Evolutionary conservation across 345 rosid species (phyloP).

Genomic region (Aquilaria sinensis): DNA sequence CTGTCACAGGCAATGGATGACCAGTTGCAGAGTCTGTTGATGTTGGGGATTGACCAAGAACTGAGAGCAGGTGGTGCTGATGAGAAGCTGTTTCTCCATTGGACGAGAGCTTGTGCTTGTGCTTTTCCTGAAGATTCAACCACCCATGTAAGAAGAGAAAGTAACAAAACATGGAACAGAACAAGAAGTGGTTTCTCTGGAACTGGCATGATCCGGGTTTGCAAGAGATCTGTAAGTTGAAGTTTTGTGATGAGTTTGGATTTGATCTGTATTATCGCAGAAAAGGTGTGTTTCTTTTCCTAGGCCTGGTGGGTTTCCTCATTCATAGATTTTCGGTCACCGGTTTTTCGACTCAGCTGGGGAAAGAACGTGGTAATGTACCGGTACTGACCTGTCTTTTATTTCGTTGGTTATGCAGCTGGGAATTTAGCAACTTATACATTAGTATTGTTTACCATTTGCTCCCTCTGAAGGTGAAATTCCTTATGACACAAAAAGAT

Average conservation of each 20-base stretch:
- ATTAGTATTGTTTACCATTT: no score
- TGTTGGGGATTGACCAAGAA: constrained; percentile 52
- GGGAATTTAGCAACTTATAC: no score
- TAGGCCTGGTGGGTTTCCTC: no score
- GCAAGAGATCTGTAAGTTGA: background rate
- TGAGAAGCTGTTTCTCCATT: constrained; percentile 41
- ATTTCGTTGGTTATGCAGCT: no score
- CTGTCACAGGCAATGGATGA: constrained; percentile 33
- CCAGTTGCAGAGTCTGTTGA: constrained; percentile 62
- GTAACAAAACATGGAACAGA: constrained; percentile 17
- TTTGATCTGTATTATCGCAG: background rate
- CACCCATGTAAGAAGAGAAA: constrained; percentile 25
- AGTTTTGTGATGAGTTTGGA: background rate
- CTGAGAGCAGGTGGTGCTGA: constrained; percentile 24
- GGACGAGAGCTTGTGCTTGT: constrained; percentile 58
- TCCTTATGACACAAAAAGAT: no score
- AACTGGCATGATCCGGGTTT: constrained; percentile 13
- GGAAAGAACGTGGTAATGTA: no score
- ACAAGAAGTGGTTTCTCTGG: constrained; percentile 10
- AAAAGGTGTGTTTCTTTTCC: background rate
- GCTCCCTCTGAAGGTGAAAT: no score
- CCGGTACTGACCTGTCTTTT: no score
- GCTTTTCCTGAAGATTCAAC: constrained; percentile 29
- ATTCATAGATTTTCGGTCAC: no score
- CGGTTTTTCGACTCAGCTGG: no score